phyloP scores from a whole-genome alignment of 768 basidiomycete genomes.

The Aureoboletus auriporus region DNA sequence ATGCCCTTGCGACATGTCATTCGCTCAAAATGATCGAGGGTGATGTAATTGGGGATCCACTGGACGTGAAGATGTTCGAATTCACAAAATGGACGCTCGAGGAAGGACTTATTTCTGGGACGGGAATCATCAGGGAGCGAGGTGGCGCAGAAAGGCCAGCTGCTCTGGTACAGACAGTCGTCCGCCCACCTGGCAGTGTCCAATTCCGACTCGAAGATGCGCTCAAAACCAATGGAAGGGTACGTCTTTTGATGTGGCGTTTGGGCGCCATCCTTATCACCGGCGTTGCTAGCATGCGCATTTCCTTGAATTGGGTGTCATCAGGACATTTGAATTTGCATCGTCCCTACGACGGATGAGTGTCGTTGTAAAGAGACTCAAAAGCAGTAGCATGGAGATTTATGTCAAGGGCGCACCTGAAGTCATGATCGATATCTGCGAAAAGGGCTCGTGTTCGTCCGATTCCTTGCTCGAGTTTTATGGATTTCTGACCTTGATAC shows the following conservation, averaged over 20 bases:
- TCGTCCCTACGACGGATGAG: constrained; percentile 94
- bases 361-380: constrained; percentile 93
- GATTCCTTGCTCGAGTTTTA: neutral
- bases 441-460: constrained; percentile 82
- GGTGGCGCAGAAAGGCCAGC: constrained; percentile 66
- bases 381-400: constrained; percentile 92
- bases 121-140: constrained; percentile 64
- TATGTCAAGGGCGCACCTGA: constrained; percentile 99
- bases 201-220: constrained; percentile 93
- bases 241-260: constrained; percentile 28
- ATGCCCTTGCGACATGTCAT: constrained; percentile 95
- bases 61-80: constrained; percentile 97
- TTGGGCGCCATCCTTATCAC: neutral
- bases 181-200: constrained; percentile 90
- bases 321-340: constrained; percentile 94
- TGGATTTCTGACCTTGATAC: constrained; percentile 13
- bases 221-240: constrained; percentile 76
- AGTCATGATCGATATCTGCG: constrained; percentile 95
- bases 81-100: constrained; percentile 96
- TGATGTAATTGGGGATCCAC: constrained; percentile 88
- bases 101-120: constrained; percentile 75
- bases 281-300: constrained; percentile 70
- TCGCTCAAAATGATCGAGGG: constrained; percentile 88
- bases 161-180: constrained; percentile 93
- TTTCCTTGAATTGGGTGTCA: constrained; percentile 95